A percentile compares a stretch with the other conserved stretches of the same genome.
Conservation (phyloP, 2,329 filamentous ascomycete species). For the Penicillium digitatum region DNA sequence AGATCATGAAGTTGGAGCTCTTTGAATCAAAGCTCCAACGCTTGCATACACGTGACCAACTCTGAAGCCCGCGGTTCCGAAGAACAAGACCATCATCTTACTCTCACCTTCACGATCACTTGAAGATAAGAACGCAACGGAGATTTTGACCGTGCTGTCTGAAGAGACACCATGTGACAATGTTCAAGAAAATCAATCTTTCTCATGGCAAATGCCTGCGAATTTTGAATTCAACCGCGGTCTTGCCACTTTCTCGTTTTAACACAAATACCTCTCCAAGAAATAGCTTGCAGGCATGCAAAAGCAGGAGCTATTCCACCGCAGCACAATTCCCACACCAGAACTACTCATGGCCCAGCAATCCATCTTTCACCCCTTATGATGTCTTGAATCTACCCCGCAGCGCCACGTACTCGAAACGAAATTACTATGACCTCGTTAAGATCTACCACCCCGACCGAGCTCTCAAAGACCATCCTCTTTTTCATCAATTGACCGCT, state of each 20-base stretch:
- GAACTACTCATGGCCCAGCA: conserved; percentile 43
- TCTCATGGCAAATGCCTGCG: conserved; percentile 40
- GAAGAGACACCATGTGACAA: conserved; percentile 35
- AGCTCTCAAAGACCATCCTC: conserved; percentile 43
- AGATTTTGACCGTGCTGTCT: conserved; percentile 12
- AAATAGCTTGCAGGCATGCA: conserved; percentile 16
- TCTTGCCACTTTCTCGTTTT: conserved; percentile 23
- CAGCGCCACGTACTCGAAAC: conserved; percentile 71
- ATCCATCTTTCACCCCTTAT: conserved; percentile 65
- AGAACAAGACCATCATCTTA: background rate
- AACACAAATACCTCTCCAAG: conserved; percentile 18
- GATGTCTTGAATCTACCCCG: conserved; percentile 69
- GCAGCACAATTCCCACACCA: conserved; percentile 29
- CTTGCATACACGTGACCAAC: conserved; percentile 15
- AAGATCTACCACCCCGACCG: conserved; percentile 94
- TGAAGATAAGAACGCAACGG: conserved; percentile 9
- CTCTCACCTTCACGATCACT: background rate
- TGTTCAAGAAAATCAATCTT: conserved; percentile 48
- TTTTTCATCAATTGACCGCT: conserved; percentile 51
- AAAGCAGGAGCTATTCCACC: conserved; percentile 33
- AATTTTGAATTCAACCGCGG: conserved; percentile 26
- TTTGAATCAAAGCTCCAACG: background rate
- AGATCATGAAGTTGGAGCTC: background rate
- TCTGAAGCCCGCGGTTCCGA: conserved; percentile 2
- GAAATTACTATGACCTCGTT: conserved; percentile 81